Evolutionary conservation across 2,329 filamentous ascomycete genomes (phyloP).

Genomic region (Xylariaceae sp.): DNA sequence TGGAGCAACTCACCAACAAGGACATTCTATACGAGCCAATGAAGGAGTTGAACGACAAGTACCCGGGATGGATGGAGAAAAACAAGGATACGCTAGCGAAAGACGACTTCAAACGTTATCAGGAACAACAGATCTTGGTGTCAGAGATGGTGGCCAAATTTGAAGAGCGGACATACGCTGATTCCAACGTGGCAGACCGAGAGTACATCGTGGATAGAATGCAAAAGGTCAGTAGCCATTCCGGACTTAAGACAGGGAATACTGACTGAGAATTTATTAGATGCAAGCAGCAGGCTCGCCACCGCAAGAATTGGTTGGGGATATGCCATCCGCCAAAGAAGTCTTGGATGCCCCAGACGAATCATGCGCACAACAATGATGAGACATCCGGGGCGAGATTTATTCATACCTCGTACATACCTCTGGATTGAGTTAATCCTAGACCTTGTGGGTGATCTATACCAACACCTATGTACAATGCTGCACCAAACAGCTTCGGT

Average conservation of each 20-base stretch:
- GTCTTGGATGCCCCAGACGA: conserved; percentile 64
- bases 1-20: conserved; percentile 98
- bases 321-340: conserved; percentile 83
- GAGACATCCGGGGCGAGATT: conserved; percentile 23
- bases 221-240: conserved; percentile 74
- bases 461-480: conserved; percentile 26
- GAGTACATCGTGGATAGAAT: conserved; percentile 96
- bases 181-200: conserved; percentile 78
- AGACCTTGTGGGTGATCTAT: conserved; percentile 22
- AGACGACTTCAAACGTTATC: conserved; percentile 78
- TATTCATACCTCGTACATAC: conserved; percentile 27
- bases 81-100: conserved; percentile 67
- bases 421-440: conserved; percentile 20
- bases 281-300: conserved; percentile 97
- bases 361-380: conserved; percentile 63
- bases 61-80: conserved; percentile 83
- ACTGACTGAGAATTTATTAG: conserved; percentile 50
- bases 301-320: conserved; percentile 86
- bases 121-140: conserved; percentile 78
- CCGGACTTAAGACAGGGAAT: not conserved
- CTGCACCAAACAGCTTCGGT: conserved; percentile 20
- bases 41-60: conserved; percentile 95
- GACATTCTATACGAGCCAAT: conserved; percentile 98
- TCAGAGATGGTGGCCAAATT: conserved; percentile 88
- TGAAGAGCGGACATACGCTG: conserved; percentile 78